Conservation (phyloP, 306 rosid genomes). For the Cucurbita moschata region DNA sequence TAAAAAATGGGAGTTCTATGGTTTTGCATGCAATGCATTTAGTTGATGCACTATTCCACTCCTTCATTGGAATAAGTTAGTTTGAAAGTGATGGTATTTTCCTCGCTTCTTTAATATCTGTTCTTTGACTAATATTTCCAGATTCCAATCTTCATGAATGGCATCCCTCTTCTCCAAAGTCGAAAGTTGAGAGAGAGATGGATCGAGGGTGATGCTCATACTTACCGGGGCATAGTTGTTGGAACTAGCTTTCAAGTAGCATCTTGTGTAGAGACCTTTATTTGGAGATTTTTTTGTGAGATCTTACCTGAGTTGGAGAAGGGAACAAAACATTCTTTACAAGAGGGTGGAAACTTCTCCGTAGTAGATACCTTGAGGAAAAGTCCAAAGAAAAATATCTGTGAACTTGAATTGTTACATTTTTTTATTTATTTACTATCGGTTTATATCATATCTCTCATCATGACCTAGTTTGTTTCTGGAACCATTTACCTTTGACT, state of each 20-base stretch:
- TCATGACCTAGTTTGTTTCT: too few relatives aligned
- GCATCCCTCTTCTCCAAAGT: not conserved
- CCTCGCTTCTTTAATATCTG: not conserved
- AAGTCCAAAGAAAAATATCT: too few relatives aligned
- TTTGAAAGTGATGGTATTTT: not conserved
- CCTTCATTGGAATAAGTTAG: not conserved
- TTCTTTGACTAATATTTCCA: not conserved
- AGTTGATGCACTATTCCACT: not conserved
- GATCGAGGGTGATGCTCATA: not conserved
- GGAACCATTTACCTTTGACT: too few relatives aligned
- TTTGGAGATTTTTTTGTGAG: too few relatives aligned
- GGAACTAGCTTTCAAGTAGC: not conserved
- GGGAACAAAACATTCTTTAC: too few relatives aligned
- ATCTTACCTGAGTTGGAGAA: too few relatives aligned
- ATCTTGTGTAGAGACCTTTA: not conserved
- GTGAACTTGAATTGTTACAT: too few relatives aligned
- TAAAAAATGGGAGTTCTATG: too few relatives aligned
- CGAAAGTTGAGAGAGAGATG: not conserved
- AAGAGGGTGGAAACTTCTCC: too few relatives aligned
- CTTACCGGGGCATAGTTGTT: not conserved
- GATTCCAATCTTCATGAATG: not conserved
- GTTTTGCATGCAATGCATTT: not conserved
- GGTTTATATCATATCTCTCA: too few relatives aligned
- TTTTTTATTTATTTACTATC: too few relatives aligned
- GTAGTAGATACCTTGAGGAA: too few relatives aligned